A percentile compares a stretch with the other conserved stretches of the same genome.
Evolutionary conservation across 2,329 filamentous ascomycete species (phyloP).

Genomic region (Penicillium thymicola): DNA sequence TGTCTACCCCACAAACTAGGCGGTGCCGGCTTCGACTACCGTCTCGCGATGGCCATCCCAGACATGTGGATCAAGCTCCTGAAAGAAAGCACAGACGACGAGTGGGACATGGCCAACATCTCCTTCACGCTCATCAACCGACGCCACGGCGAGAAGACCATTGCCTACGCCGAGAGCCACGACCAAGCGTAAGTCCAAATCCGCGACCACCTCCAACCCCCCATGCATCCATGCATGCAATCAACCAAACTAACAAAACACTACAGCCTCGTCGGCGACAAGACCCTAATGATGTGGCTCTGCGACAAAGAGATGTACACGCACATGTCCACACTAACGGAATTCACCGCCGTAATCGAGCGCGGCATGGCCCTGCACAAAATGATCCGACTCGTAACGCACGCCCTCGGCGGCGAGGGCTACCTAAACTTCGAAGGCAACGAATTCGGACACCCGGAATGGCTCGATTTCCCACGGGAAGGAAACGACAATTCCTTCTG

Average conservation of each 20-base stretch:
- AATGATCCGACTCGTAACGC: constrained; percentile 92
- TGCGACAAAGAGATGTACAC: constrained; percentile 97
- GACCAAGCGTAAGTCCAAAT: constrained; percentile 81
- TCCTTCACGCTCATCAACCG: constrained; percentile 87
- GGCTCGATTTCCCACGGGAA: constrained; percentile 95
- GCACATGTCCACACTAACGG: constrained; percentile 84
- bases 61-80: constrained; percentile 99
- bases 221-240: not conserved
- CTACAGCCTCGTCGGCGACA: constrained; percentile 84
- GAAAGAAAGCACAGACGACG: constrained; percentile 84
- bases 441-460: constrained; percentile 97
- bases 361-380: constrained; percentile 93
- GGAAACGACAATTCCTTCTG: constrained; percentile 92
- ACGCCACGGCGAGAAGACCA: constrained; percentile 94
- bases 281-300: constrained; percentile 95
- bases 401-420: constrained; percentile 87
- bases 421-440: constrained; percentile 99
- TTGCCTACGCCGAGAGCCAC: constrained; percentile 95
- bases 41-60: constrained; percentile 94
- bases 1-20: constrained; percentile 82
- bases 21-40: constrained; percentile 94
- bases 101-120: constrained; percentile 87
- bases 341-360: constrained; percentile 84
- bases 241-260: constrained; percentile 3
- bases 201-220: not conserved